Base-by-base conservation (phyloP, 2,329 filamentous ascomycete genomes). In the Proliferodiscus dingleyae region DNA sequence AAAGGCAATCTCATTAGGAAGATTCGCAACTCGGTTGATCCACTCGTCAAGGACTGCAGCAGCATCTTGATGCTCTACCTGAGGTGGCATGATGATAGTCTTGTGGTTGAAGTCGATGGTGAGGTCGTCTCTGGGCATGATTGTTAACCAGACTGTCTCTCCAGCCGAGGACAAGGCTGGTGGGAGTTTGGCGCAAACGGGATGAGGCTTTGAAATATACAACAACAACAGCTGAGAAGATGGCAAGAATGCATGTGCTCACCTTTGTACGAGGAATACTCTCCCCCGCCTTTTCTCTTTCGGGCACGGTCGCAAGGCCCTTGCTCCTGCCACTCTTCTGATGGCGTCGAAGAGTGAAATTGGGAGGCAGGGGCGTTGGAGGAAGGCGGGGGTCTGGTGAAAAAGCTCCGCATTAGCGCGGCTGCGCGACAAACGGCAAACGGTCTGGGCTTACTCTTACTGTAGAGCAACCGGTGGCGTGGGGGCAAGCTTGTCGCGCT, bases 1-100 rank as follows among this genome's bases (percentile, higher is more conserved):
- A 68, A 90, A 89, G 16, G 83, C 82, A 49, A 93, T 82, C 67
- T 93, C 87, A 52, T 87, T 85, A 51, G 87, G 87, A 22, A 91
- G 74, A 60, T 93, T 93, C 58, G 85, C 81, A 16, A 85, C 84
- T 67, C 71, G 75, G 63, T 83, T 80, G 62, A 84, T 80, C 73
- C 85, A 90, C 65, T 89, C 85, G 64, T 91, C 86, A 57, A 90
- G 78, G 60, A 89, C 81, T 53, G 84, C 72, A 45, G 83, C 75
- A 47, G 79, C 77, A 58, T 84, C 80, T 64, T 80, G 73, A 50
- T 75, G 70, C 63, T 83, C 80, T 61, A 63, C 58, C 62, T 72
- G 74, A 61, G 78, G 77, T 78, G 82, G 82, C 71, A 72, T 68
- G 75, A 40, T 50, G 36, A 41, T 47, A 19, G 45, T 47, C 26